Conservation (phyloP, 495 filamentous ascomycete species). For the Neurospora tetraspora region DNA sequence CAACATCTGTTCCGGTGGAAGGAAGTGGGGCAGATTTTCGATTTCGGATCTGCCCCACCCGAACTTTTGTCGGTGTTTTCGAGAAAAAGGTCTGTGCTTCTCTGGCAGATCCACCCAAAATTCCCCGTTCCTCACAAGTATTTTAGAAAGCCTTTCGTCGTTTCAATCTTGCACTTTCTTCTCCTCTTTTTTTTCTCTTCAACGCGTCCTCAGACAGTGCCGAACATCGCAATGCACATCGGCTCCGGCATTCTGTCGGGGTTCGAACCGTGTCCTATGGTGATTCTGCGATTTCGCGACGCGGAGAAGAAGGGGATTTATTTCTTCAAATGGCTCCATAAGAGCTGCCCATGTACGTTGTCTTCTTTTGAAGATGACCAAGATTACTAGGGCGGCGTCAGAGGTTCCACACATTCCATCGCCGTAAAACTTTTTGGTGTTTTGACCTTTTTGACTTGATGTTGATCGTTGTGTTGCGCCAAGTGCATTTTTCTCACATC, state of each 20-base stretch:
- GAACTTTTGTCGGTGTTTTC: neutral
- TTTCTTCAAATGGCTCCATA: conserved; percentile 56
- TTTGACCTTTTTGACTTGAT: too few relatives aligned
- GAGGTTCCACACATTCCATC: conserved; percentile 62
- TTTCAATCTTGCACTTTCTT: conserved; percentile 5
- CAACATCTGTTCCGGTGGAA: neutral
- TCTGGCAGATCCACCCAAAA: neutral
- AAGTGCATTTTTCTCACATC: neutral
- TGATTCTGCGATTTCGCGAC: conserved; percentile 70
- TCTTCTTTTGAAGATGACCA: conserved; percentile 15
- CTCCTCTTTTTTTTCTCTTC: conserved; percentile 35
- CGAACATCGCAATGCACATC: conserved; percentile 53
- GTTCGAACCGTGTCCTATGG: conserved; percentile 51
- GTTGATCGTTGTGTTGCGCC: neutral
- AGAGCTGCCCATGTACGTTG: conserved; percentile 76
- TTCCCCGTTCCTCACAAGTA: neutral
- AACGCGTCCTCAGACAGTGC: conserved; percentile 87
- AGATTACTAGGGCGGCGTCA: conserved; percentile 82
- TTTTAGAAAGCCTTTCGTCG: neutral
- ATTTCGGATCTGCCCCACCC: neutral
- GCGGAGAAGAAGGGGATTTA: conserved; percentile 58
- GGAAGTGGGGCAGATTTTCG: neutral
- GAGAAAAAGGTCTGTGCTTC: neutral
- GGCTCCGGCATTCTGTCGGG: conserved; percentile 60
- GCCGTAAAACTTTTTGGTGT: neutral